Percentiles rank a stretch among this genome's conserved stretches.
Evolutionary conservation across 805 yeast species (phyloP).

Genomic region (Lipomyces orientalis): DNA sequence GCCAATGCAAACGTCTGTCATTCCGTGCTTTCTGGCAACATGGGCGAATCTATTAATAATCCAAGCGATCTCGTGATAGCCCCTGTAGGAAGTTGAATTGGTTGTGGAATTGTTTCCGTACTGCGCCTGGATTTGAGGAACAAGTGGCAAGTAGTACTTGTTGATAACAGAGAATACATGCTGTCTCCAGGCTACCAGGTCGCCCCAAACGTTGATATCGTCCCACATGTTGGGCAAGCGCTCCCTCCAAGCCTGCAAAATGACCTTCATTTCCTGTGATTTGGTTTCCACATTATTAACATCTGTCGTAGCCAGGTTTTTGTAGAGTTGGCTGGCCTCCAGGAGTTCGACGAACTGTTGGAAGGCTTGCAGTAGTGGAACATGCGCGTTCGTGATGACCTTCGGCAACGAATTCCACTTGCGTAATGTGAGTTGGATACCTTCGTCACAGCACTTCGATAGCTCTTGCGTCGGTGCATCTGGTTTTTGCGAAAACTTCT

Average conservation of each 20-base stretch:
- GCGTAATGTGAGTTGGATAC: slow-evolving; percentile 86
- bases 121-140: slow-evolving; percentile 77
- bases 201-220: slow-evolving; percentile 97
- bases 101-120: slow-evolving; percentile 57
- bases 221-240: slow-evolving; percentile 97
- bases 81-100: slow-evolving; percentile 94
- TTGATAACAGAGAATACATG: slow-evolving; percentile 97
- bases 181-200: slow-evolving; percentile 96
- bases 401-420: slow-evolving; percentile 92
- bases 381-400: slow-evolving; percentile 78
- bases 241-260: slow-evolving; percentile 97
- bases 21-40: slow-evolving; percentile 94
- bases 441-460: slow-evolving; percentile 89
- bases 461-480: slow-evolving; percentile 79
- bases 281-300: slow-evolving; percentile 91
- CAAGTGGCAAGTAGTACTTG: slow-evolving; percentile 89
- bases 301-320: slow-evolving; percentile 84
- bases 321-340: slow-evolving; percentile 95
- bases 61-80: slow-evolving; percentile 99
- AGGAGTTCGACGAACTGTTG: slow-evolving; percentile 97
- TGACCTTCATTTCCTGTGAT: slow-evolving; percentile 92
- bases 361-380: slow-evolving; percentile 87
- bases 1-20: slow-evolving; percentile 95
- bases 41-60: slow-evolving; percentile 97
- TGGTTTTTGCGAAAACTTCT: slow-evolving; percentile 89